Conservation (phyloP, 2,329 filamentous ascomycete genomes). For the Calonectria montana region DNA sequence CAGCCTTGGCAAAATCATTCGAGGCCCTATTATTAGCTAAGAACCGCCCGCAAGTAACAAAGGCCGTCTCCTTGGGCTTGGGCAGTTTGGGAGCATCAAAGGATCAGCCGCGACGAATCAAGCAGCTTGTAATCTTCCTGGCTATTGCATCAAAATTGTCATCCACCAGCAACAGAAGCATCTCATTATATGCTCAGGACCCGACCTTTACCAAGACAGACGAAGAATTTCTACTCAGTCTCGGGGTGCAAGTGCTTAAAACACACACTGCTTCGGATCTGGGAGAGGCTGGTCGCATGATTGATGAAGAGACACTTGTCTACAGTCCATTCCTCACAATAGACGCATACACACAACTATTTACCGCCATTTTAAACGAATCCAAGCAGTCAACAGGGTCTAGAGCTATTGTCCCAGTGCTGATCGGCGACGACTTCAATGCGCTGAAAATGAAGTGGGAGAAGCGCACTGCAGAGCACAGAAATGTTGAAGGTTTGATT, state of each 20-base stretch:
- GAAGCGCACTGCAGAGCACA: conserved; percentile 35
- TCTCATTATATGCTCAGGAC: conserved; percentile 36
- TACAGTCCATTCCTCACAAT: conserved; percentile 42
- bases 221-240: conserved; percentile 30
- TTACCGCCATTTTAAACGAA: conserved; percentile 14
- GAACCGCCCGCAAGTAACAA: conserved; percentile 30
- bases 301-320: conserved; percentile 35
- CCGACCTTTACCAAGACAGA: conserved; percentile 36
- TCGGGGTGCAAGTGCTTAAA: conserved; percentile 31
- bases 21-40: conserved; percentile 34
- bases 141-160: conserved; percentile 30
- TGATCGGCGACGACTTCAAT: conserved; percentile 42
- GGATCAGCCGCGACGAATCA: conserved; percentile 37
- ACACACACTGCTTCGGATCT: conserved; percentile 32
- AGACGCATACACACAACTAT: conserved; percentile 32
- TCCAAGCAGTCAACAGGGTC: background rate
- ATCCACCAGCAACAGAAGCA: background rate
- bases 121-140: conserved; percentile 38
- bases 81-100: conserved; percentile 35
- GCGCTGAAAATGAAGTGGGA: conserved; percentile 39
- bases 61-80: conserved; percentile 33
- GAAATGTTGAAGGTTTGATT: conserved; percentile 36
- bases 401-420: conserved; percentile 21
- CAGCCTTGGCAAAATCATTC: conserved; percentile 26
- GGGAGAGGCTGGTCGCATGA: conserved; percentile 35